Conservation (phyloP, 805 yeast species). For the Schizosaccharomyces octosporus region DNA sequence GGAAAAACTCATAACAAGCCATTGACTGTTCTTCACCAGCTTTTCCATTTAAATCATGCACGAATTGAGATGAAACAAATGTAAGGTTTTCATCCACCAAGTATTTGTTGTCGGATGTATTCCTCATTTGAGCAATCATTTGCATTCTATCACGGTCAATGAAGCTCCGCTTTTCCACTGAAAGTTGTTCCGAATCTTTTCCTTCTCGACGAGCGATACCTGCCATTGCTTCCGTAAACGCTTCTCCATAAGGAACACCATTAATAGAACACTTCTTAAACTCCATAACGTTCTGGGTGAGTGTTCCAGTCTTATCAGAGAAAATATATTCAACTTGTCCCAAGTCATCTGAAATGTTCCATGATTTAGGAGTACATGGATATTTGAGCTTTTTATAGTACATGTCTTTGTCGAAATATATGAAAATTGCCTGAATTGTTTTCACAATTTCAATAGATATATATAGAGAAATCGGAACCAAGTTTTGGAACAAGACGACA, state of each 20-base stretch:
- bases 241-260: slow-evolving; percentile 43
- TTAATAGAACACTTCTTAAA: slow-evolving; percentile 51
- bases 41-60: slow-evolving; percentile 24
- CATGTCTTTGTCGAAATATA: slow-evolving; percentile 43
- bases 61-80: slow-evolving; percentile 36
- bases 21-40: slow-evolving; percentile 20
- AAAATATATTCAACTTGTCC: slow-evolving; percentile 67
- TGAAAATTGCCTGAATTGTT: slow-evolving; percentile 52
- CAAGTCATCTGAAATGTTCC: slow-evolving; percentile 64
- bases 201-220: slow-evolving; percentile 49
- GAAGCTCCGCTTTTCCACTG: slow-evolving; percentile 16
- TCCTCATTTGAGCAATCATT: slow-evolving; percentile 25
- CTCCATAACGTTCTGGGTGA: slow-evolving; percentile 66
- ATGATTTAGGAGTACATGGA: slow-evolving; percentile 58
- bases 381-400: slow-evolving; percentile 44
- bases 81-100: slow-evolving; percentile 28
- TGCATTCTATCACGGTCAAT: slow-evolving; percentile 19
- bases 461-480: slow-evolving; percentile 60
- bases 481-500: slow-evolving; percentile 45
- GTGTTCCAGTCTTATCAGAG: slow-evolving; percentile 65
- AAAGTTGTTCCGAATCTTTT: slow-evolving; percentile 28
- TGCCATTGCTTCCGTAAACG: slow-evolving; percentile 55
- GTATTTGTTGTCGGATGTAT: slow-evolving; percentile 22
- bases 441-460: slow-evolving; percentile 59
- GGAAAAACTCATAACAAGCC: slow-evolving; percentile 34